Evolutionary conservation across 2,329 filamentous ascomycete genomes (phyloP).

Genomic region (Fusarium dlaminii): DNA sequence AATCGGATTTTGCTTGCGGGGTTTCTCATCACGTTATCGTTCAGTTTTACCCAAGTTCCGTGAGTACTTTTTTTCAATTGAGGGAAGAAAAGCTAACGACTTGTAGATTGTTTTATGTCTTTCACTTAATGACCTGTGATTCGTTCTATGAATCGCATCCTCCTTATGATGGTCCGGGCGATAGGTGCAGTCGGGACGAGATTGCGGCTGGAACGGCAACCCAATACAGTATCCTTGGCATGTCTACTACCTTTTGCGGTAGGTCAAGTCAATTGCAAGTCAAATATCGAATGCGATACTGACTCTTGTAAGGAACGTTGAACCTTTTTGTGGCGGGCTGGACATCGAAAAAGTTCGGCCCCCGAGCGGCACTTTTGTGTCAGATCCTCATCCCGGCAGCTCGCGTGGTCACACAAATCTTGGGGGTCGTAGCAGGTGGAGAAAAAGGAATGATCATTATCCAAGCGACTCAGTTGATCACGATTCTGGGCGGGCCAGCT

Average conservation of each 20-base stretch:
- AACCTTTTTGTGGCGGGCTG: constrained; percentile 72
- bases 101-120: constrained; percentile 66
- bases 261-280: neutral
- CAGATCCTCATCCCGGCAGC: constrained; percentile 73
- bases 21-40: constrained; percentile 66
- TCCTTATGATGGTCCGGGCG: constrained; percentile 56
- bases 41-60: constrained; percentile 61
- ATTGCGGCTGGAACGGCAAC: constrained; percentile 72
- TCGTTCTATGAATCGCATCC: constrained; percentile 71
- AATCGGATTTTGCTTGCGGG: constrained; percentile 65
- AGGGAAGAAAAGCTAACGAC: neutral
- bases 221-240: constrained; percentile 71
- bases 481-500: constrained; percentile 72
- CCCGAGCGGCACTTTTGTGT: constrained; percentile 68
- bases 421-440: constrained; percentile 71
- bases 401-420: constrained; percentile 69
- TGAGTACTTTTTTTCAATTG: constrained; percentile 40
- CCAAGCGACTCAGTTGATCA: constrained; percentile 73
- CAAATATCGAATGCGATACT: fast-evolving
- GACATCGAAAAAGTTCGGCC: constrained; percentile 72
- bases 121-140: constrained; percentile 77
- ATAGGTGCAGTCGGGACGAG: constrained; percentile 67
- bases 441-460: constrained; percentile 72
- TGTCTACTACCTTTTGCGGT: constrained; percentile 74
- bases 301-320: constrained; percentile 19